phyloP scores from a whole-genome alignment of 768 basidiomycete genomes.

The Russula dissimulans region DNA sequence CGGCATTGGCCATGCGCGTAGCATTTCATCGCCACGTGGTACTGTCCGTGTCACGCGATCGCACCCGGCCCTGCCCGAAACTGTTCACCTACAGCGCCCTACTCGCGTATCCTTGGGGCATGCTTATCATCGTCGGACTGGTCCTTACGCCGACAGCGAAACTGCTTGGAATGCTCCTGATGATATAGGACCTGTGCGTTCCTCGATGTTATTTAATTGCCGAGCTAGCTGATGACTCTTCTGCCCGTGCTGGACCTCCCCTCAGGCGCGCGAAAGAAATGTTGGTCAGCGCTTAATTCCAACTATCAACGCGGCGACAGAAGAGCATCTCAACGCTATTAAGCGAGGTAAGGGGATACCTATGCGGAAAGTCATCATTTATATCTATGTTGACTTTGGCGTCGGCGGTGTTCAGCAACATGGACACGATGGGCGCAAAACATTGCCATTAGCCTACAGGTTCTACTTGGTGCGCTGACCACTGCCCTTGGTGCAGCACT shows the following conservation, averaged over 20 bases:
- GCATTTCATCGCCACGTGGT: not conserved
- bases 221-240: not conserved
- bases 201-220: not conserved
- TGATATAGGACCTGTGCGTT: not conserved
- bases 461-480: conserved; percentile 24
- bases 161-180: not conserved
- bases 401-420: no score
- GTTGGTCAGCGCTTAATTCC: no score
- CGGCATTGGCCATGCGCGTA: not conserved
- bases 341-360: no score
- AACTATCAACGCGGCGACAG: no score
- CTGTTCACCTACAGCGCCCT: not conserved
- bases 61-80: not conserved
- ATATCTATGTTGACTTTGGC: not conserved
- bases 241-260: no score
- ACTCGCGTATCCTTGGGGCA: not conserved
- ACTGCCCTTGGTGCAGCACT: conserved; percentile 23
- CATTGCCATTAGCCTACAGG: conserved; percentile 24
- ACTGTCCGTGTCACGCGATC: not conserved
- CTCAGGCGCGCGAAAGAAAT: not conserved
- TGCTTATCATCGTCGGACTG: not conserved
- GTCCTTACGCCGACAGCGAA: not conserved
- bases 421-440: conserved; percentile 19
- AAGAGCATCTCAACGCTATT: no score
- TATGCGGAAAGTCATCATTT: no score